These are phyloP conservation scores for Malus fusca DNA, from an alignment of 306 rosid genomes.

Conservation along the genomic window DNA sequence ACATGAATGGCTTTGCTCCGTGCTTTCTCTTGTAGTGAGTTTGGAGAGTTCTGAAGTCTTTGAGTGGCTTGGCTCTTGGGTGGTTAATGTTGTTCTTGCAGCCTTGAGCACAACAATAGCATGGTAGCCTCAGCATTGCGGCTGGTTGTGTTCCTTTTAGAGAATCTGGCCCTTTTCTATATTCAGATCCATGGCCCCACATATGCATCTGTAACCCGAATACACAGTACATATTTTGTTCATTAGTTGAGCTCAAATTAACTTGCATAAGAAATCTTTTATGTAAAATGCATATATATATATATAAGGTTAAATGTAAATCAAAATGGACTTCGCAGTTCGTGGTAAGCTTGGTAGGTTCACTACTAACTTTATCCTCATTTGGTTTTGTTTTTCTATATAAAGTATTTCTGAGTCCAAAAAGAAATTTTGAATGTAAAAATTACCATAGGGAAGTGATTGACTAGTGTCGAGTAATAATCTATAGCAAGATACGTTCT, in stretches of 20 bases:
- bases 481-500: not conserved
- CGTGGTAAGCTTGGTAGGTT: not conserved
- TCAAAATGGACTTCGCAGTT: not conserved
- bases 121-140: conserved; percentile 88
- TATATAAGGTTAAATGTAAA: not conserved
- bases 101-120: conserved; percentile 86
- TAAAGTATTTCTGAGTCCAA: not conserved
- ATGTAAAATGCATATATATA: not conserved
- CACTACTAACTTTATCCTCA: not conserved
- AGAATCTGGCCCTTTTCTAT: conserved; percentile 83
- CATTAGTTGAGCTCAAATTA: not conserved
- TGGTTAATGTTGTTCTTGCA: conserved; percentile 97
- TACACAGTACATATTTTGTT: not conserved
- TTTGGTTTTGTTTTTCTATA: not conserved
- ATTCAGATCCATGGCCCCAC: conserved; percentile 99
- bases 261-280: not conserved
- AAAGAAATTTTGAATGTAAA: not conserved
- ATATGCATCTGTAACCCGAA: conserved; percentile 72
- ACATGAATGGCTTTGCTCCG: conserved; percentile 72
- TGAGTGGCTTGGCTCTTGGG: conserved; percentile 84
- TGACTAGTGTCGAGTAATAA: not conserved
- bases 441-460: not conserved
- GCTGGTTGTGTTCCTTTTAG: conserved; percentile 89
- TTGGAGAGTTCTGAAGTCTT: conserved; percentile 92
- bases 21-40: conserved; percentile 96